Base-by-base conservation (phyloP, 768 basidiomycete species). In the Mycena epipterygia region DNA sequence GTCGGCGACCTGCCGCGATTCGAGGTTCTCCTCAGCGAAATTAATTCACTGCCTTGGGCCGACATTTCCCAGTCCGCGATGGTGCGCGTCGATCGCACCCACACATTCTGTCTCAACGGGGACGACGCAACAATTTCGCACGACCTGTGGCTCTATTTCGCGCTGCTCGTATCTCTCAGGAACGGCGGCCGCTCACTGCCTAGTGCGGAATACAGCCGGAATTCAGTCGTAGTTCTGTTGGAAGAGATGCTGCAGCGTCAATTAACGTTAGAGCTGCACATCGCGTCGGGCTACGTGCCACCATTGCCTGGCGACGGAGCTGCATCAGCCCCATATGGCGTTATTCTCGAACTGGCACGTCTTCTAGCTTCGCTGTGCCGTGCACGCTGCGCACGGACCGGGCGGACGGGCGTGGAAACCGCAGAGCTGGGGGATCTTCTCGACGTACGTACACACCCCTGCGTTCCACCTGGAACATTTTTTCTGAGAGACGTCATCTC, bases 111-210 rank as follows among this genome's bases (percentile, higher is more conserved):
- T 62, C 72, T 89, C 60, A 84, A 90, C 72, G 80, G 81, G 19
- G 90, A 90, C n/a, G n/a, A n/a, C 72, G 89, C 88, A 3, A 84
- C 79, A 70, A 74, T 89, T 48, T 88, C 89, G 0, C 82, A 84
- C 70, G 78, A 79, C 37, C 79, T 91, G 6, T 90, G 89, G 89
- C 65, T 86, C 13, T 75, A 84, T 56, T 82, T 84, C 71, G 74
- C 81, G 41, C 74, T 87, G 16, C 73, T 80, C 53, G 57, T 73
- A 5, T 32, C 68, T 55, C 52, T 46, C 48, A 63, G 41, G 62
- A 65, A 63, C 66, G 27, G 23, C n/a, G n/a, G n/a, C n/a, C n/a
- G n/a, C n/a, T n/a, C n/a, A n/a, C n/a, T n/a, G 9, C 37, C 13
- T 29, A 33, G 41, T 41, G 41, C 48, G 33, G 39, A 35, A 12